These are phyloP conservation scores for Agaricus bisporus DNA, from an alignment of 768 basidiomycete species.

Conservation along the genomic window DNA sequence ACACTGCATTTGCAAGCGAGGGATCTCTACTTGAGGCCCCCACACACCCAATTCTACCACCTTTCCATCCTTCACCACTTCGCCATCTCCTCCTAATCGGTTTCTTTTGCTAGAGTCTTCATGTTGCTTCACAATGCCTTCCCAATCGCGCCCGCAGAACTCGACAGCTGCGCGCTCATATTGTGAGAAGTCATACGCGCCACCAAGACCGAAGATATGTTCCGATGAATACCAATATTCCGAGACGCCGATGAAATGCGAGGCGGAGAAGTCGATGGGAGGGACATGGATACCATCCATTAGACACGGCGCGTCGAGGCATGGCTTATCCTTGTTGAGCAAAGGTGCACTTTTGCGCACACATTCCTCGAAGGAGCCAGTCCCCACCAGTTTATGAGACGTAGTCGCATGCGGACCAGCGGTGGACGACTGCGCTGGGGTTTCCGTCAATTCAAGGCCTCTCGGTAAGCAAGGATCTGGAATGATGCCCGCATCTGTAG, in stretches of 20 bases:
- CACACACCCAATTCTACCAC: constrained; percentile 62
- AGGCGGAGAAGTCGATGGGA: constrained; percentile 87
- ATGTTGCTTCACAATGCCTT: constrained; percentile 64
- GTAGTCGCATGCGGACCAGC: constrained; percentile 26
- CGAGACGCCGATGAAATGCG: constrained; percentile 93
- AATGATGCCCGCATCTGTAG: constrained; percentile 33
- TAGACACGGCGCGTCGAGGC: constrained; percentile 79
- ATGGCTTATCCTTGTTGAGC: constrained; percentile 80
- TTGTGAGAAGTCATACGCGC: constrained; percentile 92
- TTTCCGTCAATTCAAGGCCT: constrained; percentile 57
- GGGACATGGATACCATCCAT: constrained; percentile 96
- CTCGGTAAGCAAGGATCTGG: constrained; percentile 89
- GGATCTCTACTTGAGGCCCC: constrained; percentile 71
- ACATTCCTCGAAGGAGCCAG: constrained; percentile 88
- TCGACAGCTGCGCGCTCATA: constrained; percentile 89
- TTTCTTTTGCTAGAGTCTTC: constrained; percentile 42
- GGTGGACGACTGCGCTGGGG: constrained; percentile 38
- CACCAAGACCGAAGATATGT: constrained; percentile 91
- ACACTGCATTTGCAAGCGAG: constrained; percentile 93
- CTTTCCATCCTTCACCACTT: constrained; percentile 53
- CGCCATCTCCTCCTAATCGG: constrained; percentile 55
- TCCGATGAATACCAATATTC: constrained; percentile 99
- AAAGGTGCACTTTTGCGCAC: constrained; percentile 65
- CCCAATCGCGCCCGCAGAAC: constrained; percentile 82
- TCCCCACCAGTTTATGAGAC: constrained; percentile 67